These are phyloP conservation scores for Mucuna pruriens DNA, from an alignment of 306 rosid species.

Conservation along the genomic window DNA sequence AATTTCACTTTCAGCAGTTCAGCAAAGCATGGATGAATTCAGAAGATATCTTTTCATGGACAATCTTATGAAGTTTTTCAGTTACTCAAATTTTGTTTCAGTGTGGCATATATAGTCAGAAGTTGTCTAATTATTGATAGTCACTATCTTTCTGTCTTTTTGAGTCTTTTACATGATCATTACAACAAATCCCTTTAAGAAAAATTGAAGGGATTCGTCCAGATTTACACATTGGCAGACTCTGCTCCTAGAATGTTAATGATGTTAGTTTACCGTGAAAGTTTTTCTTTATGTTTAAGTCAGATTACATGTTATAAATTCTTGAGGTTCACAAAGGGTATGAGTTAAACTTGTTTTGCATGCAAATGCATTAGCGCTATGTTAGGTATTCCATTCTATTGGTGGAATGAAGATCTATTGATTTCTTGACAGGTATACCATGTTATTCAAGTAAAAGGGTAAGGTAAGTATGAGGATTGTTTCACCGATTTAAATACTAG, in stretches of 20 bases:
- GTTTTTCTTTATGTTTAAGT: constrained; percentile 6
- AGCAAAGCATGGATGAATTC: neutral
- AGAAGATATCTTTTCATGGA: constrained; percentile 23
- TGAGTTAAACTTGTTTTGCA: neutral
- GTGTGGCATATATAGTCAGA: neutral
- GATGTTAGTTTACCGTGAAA: neutral
- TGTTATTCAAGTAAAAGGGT: neutral
- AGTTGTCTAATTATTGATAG: neutral
- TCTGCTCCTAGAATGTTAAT: constrained; percentile 22
- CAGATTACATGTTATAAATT: constrained; percentile 16
- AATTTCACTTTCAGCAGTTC: constrained; percentile 6
- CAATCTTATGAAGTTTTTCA: neutral
- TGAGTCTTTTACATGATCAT: neutral
- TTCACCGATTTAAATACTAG: neutral
- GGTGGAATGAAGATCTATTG: neutral
- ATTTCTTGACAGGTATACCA: neutral
- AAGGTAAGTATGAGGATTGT: neutral
- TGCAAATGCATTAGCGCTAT: neutral
- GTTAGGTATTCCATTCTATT: neutral
- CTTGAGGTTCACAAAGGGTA: neutral
- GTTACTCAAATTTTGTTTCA: constrained; percentile 31
- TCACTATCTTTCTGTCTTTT: neutral
- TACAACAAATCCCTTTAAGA: constrained; percentile 26
- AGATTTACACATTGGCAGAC: neutral
- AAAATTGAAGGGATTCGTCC: constrained; percentile 27